Evolutionary conservation across 2,329 filamentous ascomycete species (phyloP).

Genomic region (Emericellopsis atlantica): DNA sequence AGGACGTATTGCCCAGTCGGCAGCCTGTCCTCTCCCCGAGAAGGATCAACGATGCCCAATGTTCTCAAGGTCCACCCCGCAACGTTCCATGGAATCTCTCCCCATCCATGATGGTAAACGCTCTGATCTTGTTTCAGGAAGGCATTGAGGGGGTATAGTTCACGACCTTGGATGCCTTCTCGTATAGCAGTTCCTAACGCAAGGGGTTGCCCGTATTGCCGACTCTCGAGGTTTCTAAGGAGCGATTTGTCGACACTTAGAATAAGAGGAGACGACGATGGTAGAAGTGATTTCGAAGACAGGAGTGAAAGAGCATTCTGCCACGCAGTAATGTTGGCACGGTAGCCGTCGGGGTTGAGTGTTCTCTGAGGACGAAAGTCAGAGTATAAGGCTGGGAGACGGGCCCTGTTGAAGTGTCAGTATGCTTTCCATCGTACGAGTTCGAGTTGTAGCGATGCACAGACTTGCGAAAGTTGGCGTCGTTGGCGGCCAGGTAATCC

Average conservation of each 20-base stretch:
- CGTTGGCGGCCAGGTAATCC: slow-evolving; percentile 48
- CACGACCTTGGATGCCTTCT: slow-evolving; percentile 58
- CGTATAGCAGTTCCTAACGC: slow-evolving; percentile 66
- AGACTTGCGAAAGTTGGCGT: slow-evolving; percentile 49
- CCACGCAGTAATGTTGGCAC: slow-evolving; percentile 72
- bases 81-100: slow-evolving; percentile 56
- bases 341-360: slow-evolving; percentile 76
- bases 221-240: slow-evolving; percentile 57
- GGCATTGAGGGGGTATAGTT: slow-evolving; percentile 57
- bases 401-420: slow-evolving; percentile 36
- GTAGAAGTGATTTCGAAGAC: slow-evolving; percentile 45
- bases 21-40: slow-evolving; percentile 38
- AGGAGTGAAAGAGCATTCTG: slow-evolving; percentile 60
- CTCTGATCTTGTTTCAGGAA: slow-evolving; percentile 56
- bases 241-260: slow-evolving; percentile 50
- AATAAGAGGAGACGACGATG: slow-evolving; percentile 33
- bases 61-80: slow-evolving; percentile 65
- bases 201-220: slow-evolving; percentile 69
- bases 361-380: slow-evolving; percentile 66
- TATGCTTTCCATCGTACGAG: slow-evolving; percentile 1
- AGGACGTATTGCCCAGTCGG: slow-evolving; percentile 54
- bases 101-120: slow-evolving; percentile 60
- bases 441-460: slow-evolving; percentile 1
- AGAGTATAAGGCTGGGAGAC: slow-evolving; percentile 76
- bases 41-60: slow-evolving; percentile 45